Percentiles rank a stretch among this genome's conserved stretches.
These are phyloP conservation scores for Aureobasidium sp. DNA, from an alignment of 2,329 filamentous ascomycete species.

Conservation along the genomic window DNA sequence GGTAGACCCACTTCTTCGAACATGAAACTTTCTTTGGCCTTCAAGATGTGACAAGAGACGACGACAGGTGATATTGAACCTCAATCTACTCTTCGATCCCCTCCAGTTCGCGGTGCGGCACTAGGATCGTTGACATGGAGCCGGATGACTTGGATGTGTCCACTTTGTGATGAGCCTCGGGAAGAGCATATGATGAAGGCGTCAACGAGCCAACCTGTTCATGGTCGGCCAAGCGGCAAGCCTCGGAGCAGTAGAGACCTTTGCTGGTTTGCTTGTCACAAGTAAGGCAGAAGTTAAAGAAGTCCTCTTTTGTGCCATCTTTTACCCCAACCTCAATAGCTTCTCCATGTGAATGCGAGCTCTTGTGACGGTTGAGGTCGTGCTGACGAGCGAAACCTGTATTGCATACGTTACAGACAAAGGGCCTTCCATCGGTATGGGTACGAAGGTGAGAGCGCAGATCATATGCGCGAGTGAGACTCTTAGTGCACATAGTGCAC, in stretches of 20 bases:
- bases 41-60: too few relatives aligned
- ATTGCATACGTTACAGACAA: slow-evolving; percentile 92
- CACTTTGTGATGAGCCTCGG: too few relatives aligned
- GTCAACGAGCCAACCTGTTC: slow-evolving; percentile 51
- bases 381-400: slow-evolving; percentile 97
- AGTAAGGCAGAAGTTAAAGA: slow-evolving; percentile 84
- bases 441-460: slow-evolving; percentile 89
- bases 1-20: neutral
- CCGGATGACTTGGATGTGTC: too few relatives aligned
- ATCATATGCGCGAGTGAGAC: slow-evolving; percentile 97
- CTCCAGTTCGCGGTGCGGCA: too few relatives aligned
- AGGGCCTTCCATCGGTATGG: slow-evolving; percentile 93
- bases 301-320: slow-evolving; percentile 32
- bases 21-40: too few relatives aligned
- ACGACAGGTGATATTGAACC: neutral
- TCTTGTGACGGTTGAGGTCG: slow-evolving; percentile 93
- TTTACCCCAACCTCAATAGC: too few relatives aligned
- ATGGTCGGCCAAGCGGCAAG: slow-evolving; percentile 79
- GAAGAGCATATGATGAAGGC: too few relatives aligned
- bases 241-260: slow-evolving; percentile 83
- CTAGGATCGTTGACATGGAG: too few relatives aligned
- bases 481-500: slow-evolving; percentile 85
- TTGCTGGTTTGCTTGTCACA: slow-evolving; percentile 83
- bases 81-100: too few relatives aligned
- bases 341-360: slow-evolving; percentile 59